Conservation (phyloP, 805 yeast genomes). For the Ogataea chonburiensis region DNA sequence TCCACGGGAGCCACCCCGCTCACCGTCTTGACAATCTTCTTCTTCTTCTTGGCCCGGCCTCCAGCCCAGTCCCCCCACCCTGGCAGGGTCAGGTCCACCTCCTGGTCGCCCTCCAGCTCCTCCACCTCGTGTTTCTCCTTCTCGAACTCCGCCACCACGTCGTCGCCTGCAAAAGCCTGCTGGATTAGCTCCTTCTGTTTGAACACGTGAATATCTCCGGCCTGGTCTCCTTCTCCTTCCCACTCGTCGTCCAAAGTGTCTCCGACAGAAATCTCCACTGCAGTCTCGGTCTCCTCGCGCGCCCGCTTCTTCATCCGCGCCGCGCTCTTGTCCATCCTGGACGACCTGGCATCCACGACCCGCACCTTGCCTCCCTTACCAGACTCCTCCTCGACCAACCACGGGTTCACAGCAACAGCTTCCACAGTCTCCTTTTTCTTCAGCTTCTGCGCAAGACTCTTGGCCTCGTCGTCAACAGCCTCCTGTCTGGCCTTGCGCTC, state of each 20-base stretch:
- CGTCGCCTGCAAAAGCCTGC: slow-evolving; percentile 97
- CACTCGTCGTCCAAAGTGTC: slow-evolving; percentile 49
- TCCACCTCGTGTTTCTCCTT: slow-evolving; percentile 67
- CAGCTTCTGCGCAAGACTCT: slow-evolving; percentile 44
- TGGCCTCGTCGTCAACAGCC: slow-evolving; percentile 48
- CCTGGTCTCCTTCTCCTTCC: slow-evolving; percentile 46
- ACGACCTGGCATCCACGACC: slow-evolving; percentile 49
- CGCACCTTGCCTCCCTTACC: slow-evolving; percentile 46
- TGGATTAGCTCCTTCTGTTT: slow-evolving; percentile 78
- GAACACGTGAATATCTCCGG: slow-evolving; percentile 51
- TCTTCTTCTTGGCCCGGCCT: slow-evolving; percentile 44
- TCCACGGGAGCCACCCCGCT: slow-evolving; percentile 73
- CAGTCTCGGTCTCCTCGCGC: slow-evolving; percentile 34
- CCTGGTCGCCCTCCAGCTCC: slow-evolving; percentile 82
- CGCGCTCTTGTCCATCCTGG: slow-evolving; percentile 47
- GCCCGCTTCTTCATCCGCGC: slow-evolving; percentile 43
- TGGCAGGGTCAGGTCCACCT: slow-evolving; percentile 81
- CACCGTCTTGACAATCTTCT: slow-evolving; percentile 64
- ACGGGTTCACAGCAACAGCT: slow-evolving; percentile 46
- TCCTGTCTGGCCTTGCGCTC: slow-evolving; percentile 43
- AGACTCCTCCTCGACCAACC: slow-evolving; percentile 38
- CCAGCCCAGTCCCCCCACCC: slow-evolving; percentile 99
- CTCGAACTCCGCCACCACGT: slow-evolving; percentile 70
- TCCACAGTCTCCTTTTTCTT: slow-evolving; percentile 15
- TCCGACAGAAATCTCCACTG: slow-evolving; percentile 45